Percentiles rank a stretch among this genome's conserved stretches.
phyloP scores from a whole-genome alignment of 495 filamentous ascomycete species.

The Tuber indicum region DNA sequence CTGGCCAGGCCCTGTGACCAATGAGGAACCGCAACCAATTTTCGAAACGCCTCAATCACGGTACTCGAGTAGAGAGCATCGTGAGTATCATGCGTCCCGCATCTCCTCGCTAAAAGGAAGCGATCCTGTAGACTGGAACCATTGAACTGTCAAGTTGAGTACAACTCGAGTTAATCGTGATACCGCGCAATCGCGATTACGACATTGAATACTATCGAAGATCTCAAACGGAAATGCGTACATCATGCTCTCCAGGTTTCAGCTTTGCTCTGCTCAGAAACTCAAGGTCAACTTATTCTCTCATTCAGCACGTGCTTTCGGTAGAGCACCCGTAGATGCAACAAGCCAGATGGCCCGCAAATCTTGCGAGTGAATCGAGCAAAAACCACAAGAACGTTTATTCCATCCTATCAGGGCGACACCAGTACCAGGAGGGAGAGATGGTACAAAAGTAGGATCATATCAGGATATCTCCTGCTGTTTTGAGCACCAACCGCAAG shows the following conservation, averaged over 20 bases:
- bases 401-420: background rate
- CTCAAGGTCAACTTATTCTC: background rate
- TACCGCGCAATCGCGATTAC: background rate
- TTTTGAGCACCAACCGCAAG: background rate
- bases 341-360: background rate
- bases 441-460: background rate
- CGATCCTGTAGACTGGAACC: background rate
- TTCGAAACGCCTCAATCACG: background rate
- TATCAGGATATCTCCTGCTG: background rate
- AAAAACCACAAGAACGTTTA: background rate
- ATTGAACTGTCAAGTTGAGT: background rate
- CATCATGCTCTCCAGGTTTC: background rate
- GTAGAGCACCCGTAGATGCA: background rate
- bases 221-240: background rate
- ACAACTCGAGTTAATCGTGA: background rate
- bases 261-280: background rate
- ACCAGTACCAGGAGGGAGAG: background rate
- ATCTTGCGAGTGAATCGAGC: background rate
- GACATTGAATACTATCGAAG: background rate
- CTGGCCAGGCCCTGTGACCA: background rate
- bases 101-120: background rate
- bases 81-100: background rate
- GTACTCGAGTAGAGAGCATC: background rate
- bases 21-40: background rate
- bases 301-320: background rate